These are phyloP conservation scores for Hyphodiscus hymeniophilus DNA, from an alignment of 495 filamentous ascomycete species.

Conservation along the genomic window DNA sequence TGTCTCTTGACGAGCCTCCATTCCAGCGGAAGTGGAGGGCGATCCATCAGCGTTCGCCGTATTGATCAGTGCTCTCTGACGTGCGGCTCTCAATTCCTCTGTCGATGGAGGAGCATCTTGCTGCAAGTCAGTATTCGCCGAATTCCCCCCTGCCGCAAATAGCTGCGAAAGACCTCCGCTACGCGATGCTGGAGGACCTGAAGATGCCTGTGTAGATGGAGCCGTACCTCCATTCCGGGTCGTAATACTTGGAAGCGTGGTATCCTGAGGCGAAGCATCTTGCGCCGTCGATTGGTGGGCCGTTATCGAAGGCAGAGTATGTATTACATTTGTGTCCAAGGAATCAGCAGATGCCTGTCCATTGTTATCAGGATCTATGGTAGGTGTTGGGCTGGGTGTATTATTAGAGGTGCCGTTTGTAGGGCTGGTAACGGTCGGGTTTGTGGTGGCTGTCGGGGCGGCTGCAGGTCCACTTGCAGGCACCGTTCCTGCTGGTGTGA, in stretches of 20 bases:
- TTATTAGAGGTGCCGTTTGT: slow-evolving; percentile 20
- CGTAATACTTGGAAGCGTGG: slow-evolving; percentile 12
- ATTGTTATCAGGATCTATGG: slow-evolving; percentile 10
- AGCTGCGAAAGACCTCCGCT: slow-evolving; percentile 19
- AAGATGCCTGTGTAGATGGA: background rate
- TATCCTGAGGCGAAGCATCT: background rate
- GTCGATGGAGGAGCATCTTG: too few species aligned
- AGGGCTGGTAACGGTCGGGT: slow-evolving; percentile 13
- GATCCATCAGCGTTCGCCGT: too few species aligned
- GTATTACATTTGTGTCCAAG: slow-evolving; percentile 15
- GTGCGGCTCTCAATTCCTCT: too few species aligned
- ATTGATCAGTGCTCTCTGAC: too few species aligned
- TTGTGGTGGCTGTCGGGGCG: slow-evolving; percentile 20
- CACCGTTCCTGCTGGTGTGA: slow-evolving; percentile 2
- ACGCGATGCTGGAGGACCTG: slow-evolving; percentile 8
- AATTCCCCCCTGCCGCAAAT: slow-evolving; percentile 9
- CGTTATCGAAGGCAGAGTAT: slow-evolving; percentile 15
- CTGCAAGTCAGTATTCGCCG: too few species aligned
- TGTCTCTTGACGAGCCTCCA: background rate
- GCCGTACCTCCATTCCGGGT: slow-evolving; percentile 2
- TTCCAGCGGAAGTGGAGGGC: too few species aligned
- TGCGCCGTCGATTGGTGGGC: slow-evolving; percentile 10
- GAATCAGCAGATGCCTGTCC: slow-evolving; percentile 21
- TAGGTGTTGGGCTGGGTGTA: slow-evolving; percentile 15
- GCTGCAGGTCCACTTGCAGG: slow-evolving; percentile 15